phyloP scores from a whole-genome alignment of 2,329 filamentous ascomycete species.

The Microcyclospora tardicrescens region DNA sequence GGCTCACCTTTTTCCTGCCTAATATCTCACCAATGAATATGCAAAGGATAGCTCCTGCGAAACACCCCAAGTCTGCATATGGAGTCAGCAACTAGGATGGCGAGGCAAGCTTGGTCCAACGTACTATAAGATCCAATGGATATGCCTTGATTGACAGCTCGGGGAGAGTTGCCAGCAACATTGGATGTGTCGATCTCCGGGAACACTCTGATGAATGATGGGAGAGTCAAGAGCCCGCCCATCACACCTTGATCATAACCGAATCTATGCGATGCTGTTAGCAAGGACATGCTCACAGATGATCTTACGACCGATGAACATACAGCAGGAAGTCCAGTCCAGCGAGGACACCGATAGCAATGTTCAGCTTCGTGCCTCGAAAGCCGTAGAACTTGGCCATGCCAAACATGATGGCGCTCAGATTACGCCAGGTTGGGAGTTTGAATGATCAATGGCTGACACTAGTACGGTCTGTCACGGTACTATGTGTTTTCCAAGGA shows the following conservation, averaged over 20 bases:
- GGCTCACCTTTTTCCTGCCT: constrained; percentile 31
- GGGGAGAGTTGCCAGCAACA: constrained; percentile 14
- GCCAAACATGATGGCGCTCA: constrained; percentile 15
- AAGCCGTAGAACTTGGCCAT: constrained; percentile 5
- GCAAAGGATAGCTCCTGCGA: constrained; percentile 28
- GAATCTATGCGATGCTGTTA: neutral
- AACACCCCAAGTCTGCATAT: constrained; percentile 25
- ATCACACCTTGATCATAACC: constrained; percentile 28
- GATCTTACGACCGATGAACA: constrained; percentile 8
- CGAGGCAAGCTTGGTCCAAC: too few species aligned
- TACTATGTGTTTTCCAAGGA: too few species aligned
- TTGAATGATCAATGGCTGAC: too few species aligned
- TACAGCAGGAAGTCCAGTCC: constrained; percentile 25
- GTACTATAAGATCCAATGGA: constrained; percentile 25
- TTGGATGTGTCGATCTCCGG: constrained; percentile 25
- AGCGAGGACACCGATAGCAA: constrained; percentile 32
- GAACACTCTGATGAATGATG: constrained; percentile 28
- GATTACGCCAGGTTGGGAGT: neutral
- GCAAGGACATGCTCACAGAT: neutral
- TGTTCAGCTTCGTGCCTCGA: constrained; percentile 27
- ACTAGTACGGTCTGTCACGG: too few species aligned
- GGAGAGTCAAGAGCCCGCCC: constrained; percentile 30
- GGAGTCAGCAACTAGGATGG: constrained; percentile 7
- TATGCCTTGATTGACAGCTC: constrained; percentile 30
- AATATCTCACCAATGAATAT: constrained; percentile 44